Evolutionary conservation across 768 basidiomycete genomes (phyloP), one percentile per base, ranked within the genome.

Genomic region (Podaxis sp.): DNA sequence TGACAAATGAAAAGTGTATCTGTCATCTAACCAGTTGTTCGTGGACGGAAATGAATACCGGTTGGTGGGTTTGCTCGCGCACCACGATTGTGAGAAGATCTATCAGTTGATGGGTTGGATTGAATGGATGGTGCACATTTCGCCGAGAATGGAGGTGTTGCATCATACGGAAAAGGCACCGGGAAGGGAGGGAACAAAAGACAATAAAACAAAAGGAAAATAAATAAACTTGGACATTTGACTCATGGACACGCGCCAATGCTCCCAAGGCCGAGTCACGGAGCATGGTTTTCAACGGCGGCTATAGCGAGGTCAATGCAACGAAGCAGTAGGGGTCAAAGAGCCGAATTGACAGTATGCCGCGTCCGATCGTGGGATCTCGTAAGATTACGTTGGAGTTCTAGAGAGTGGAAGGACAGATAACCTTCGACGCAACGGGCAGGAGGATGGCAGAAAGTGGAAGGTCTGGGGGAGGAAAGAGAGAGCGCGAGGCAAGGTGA

Each of bases 31-130:
- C 39, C 48, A 51, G 19, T 9, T 52, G 33, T 42, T 26, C 46
- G 36, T 59, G 22, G 24, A 60, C 59, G 59, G 59, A 60, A 52
- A 60, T 60, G 59, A 60, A 60, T 40, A 42, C 13, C 9, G 19
- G 33, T 59, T 36, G 19, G 24, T 26, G 36, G 15, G 38, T 52
- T 60, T 38, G 26, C 51, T 60, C 59, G 26, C 51, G 40, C 59
- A 28, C 49, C 59, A 60, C 33, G 12, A 3, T 39, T 56, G 38
- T 56, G 54, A 56, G 54, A 59, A 60, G 59, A 52, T 60, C 49
- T 26, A 39, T 22, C 19, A 36, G 33, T 54, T 30, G 52, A 36
- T 54, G 13, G 15, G 19, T 52, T 9, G 19, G 24, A 17, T 19
- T 17, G 4, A 15, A 19, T 46, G 17, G 44, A 46, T 46, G 44